These are phyloP conservation scores for Rutstroemia sp. DNA, from an alignment of 2,329 filamentous ascomycete species.

Conservation along the genomic window DNA sequence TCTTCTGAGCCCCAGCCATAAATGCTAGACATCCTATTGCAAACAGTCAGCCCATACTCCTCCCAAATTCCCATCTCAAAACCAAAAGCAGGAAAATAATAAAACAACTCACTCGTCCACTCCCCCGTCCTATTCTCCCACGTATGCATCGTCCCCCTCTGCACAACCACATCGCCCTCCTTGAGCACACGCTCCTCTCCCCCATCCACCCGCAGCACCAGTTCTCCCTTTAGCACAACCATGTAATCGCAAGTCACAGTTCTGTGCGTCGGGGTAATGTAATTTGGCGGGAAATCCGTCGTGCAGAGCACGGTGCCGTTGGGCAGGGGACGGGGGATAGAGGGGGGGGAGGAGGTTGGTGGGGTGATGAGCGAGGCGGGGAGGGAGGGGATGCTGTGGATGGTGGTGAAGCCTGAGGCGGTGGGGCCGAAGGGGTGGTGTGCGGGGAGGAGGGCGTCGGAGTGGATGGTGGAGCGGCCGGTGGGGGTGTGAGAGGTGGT, in stretches of 20 bases:
- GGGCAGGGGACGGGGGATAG: constrained; percentile 30
- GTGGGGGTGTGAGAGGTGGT: constrained; percentile 26
- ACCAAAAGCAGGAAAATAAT: not conserved
- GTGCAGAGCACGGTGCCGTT: constrained; percentile 31
- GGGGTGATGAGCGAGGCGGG: constrained; percentile 27
- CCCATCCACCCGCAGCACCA: constrained; percentile 33
- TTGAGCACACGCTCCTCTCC: constrained; percentile 33
- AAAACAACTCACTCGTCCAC: not conserved
- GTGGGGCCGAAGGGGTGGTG: constrained; percentile 30
- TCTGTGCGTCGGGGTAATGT: constrained; percentile 34
- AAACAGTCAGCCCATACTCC: not conserved
- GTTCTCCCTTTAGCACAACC: constrained; percentile 34
- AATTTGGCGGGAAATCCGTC: constrained; percentile 11
- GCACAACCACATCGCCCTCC: constrained; percentile 35
- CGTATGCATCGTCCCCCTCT: constrained; percentile 30
- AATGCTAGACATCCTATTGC: constrained; percentile 27
- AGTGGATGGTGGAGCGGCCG: constrained; percentile 30
- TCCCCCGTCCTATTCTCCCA: constrained; percentile 1
- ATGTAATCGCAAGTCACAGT: constrained; percentile 36
- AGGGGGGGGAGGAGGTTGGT: not conserved
- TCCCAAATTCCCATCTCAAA: too few relatives aligned
- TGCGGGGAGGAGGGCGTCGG: constrained; percentile 23
- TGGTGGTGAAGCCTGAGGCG: constrained; percentile 27
- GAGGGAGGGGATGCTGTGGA: constrained; percentile 15
- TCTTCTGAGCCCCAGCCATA: constrained; percentile 35